Percentiles rank a stretch among this genome's conserved stretches.
These are phyloP conservation scores for Hirsutella thompsonii DNA, from an alignment of 2,329 filamentous ascomycete genomes.

Conservation along the genomic window DNA sequence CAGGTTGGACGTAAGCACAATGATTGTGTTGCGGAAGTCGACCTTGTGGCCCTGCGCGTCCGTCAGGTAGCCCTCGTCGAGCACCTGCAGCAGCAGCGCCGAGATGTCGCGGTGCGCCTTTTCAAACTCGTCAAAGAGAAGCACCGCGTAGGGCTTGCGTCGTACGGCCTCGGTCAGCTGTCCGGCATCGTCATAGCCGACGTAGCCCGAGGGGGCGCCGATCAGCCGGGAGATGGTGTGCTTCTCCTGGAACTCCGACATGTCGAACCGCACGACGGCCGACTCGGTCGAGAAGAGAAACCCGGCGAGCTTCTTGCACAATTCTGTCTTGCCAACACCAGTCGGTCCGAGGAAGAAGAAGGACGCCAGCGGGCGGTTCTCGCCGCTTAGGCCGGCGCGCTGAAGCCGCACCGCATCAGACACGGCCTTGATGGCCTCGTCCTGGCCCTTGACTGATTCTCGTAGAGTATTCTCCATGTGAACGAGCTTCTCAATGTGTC, in stretches of 20 bases:
- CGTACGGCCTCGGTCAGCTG: conserved; percentile 92
- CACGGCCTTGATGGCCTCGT: conserved; percentile 83
- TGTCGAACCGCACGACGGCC: conserved; percentile 89
- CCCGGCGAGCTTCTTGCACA: conserved; percentile 88
- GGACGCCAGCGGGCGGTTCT: conserved; percentile 81
- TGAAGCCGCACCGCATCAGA: conserved; percentile 91
- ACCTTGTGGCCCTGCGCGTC: conserved; percentile 94
- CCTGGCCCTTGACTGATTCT: conserved; percentile 78
- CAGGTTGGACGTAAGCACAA: conserved; percentile 90
- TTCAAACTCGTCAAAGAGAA: conserved; percentile 95
- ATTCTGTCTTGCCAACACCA: conserved; percentile 91
- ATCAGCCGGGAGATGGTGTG: conserved; percentile 91
- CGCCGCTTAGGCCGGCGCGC: conserved; percentile 78
- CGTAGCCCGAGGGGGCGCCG: conserved; percentile 84
- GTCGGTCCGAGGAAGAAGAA: conserved; percentile 98
- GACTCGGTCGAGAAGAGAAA: conserved; percentile 90
- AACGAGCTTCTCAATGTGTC: conserved; percentile 87
- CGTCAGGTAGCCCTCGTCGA: conserved; percentile 92
- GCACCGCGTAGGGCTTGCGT: conserved; percentile 86
- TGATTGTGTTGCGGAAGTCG: conserved; percentile 92
- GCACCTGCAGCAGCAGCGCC: conserved; percentile 78
- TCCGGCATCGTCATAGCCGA: conserved; percentile 92
- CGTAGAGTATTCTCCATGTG: conserved; percentile 88
- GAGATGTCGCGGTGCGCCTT: conserved; percentile 95
- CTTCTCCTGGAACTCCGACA: conserved; percentile 96